Conservation (phyloP, 2,329 filamentous ascomycete species). For the Botrytis porri region DNA sequence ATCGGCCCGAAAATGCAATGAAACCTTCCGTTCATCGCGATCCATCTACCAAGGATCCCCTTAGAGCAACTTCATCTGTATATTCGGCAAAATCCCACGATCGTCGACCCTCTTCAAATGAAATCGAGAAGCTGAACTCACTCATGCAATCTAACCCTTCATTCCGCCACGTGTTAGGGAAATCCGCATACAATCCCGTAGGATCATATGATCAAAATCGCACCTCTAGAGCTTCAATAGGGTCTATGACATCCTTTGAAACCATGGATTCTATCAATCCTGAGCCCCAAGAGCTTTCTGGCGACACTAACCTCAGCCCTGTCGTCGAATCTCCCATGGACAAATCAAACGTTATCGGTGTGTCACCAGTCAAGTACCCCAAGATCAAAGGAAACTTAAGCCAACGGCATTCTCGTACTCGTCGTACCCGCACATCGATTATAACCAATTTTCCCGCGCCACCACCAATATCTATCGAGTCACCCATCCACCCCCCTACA, state of each 20-base stretch:
- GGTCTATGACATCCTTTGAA: constrained; percentile 28
- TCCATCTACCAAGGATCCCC: background rate
- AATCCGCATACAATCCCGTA: constrained; percentile 24
- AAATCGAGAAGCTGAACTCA: constrained; percentile 12
- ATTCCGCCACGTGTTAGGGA: constrained; percentile 11
- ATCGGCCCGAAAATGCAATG: constrained; percentile 8
- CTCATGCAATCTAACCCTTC: constrained; percentile 19
- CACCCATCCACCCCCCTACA: background rate
- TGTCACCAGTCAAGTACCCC: constrained; percentile 32
- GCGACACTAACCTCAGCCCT: constrained; percentile 31
- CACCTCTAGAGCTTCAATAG: constrained; percentile 4
- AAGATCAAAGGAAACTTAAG: constrained; percentile 27
- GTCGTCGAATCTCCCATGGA: constrained; percentile 35
- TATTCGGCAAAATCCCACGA: constrained; percentile 6
- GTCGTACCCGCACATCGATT: constrained; percentile 10
- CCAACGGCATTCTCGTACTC: constrained; percentile 16
- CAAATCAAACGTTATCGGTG: constrained; percentile 23
- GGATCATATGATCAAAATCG: constrained; percentile 32
- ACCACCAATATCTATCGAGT: constrained; percentile 27
- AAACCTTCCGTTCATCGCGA: background rate
- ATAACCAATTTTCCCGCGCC: constrained; percentile 24
- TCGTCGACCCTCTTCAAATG: constrained; percentile 6
- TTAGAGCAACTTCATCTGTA: constrained; percentile 11
- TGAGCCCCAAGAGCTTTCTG: constrained; percentile 14
- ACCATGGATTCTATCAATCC: constrained; percentile 21